Conservation (phyloP, 768 basidiomycete genomes). For the Austroboletus eburneus region DNA sequence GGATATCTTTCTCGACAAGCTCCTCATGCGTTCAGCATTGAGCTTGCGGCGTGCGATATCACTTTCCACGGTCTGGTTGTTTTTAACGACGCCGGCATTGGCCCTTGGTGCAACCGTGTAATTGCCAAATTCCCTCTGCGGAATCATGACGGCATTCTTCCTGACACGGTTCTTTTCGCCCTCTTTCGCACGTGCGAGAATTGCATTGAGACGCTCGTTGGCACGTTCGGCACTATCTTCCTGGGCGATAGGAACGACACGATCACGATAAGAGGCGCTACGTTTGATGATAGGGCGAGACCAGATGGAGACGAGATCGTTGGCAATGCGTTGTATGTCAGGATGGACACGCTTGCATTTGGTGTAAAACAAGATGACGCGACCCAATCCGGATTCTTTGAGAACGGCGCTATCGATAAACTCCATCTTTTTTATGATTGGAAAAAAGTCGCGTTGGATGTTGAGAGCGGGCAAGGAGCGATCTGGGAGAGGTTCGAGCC, state of each 20-base stretch:
- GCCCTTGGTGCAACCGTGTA: slow-evolving; percentile 76
- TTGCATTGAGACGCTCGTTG: slow-evolving; percentile 61
- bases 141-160: slow-evolving; percentile 82
- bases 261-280: slow-evolving; percentile 75
- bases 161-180: slow-evolving; percentile 64
- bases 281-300: slow-evolving; percentile 90
- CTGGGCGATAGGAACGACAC: slow-evolving; percentile 58
- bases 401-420: slow-evolving; percentile 88
- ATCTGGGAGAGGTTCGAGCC: slow-evolving; percentile 94
- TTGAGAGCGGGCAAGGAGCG: slow-evolving; percentile 91
- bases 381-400: slow-evolving; percentile 87
- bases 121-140: slow-evolving; percentile 66
- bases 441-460: slow-evolving; percentile 91
- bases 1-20: slow-evolving; percentile 50
- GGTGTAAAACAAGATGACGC: slow-evolving; percentile 91
- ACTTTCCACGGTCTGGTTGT: slow-evolving; percentile 60
- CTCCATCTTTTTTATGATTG: slow-evolving; percentile 80
- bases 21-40: slow-evolving; percentile 70
- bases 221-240: slow-evolving; percentile 35
- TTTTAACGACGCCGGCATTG: slow-evolving; percentile 48
- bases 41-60: slow-evolving; percentile 71
- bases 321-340: slow-evolving; percentile 75
- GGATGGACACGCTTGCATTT: slow-evolving; percentile 88
- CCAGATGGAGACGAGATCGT: slow-evolving; percentile 81
- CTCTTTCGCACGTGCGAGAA: slow-evolving; percentile 63